Evolutionary conservation across 345 rosid species (phyloP), one percentile per base, ranked within the genome.

Genomic region (Clarkia xantiana): DNA sequence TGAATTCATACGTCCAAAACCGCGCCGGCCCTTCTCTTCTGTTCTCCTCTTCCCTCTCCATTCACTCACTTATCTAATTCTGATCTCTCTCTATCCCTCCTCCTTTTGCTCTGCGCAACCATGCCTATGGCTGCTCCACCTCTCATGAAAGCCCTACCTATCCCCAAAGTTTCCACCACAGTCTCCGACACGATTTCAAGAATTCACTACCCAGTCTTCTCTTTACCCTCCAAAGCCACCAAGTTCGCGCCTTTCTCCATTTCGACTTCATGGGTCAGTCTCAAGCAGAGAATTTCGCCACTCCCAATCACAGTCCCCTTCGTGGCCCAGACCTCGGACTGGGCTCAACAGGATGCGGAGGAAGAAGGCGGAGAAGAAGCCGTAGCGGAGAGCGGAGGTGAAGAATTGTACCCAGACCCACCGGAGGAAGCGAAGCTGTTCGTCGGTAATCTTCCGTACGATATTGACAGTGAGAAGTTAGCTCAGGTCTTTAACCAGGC

Each of bases 381-480:
- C 42, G 75, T 62, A 44, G 76, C 64, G 71, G 71, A 74, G 62
- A 11, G 42, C 58, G 6, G 75, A 72, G 51, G 70, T 68, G 0
- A 72, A 63, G 47, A 47, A 29, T 51, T 18, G 5, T 63, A 58
- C 42, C 66, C 52, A 3, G 83, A 73, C 52, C 87, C 90, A 14
- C 68, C 91, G n/a, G 97, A 83, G 65, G 91, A 81, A 16, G 94
- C 95, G 5, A 86, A 86, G 70, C 64, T 90, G 16, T 90, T 81
- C 59, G 95, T 90, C 2, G 97, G 91, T 18, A 86, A 86, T 51
- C 76, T 90, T 72, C 69, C 95, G 5, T 86, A 63, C 59, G 94
- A 86, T 49, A 73, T 90, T 42, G 91, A 83, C 51, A 86, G 95
- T 39, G 73, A 81, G 69, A 75, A 66, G 40, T 62, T 90, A 65